phyloP scores from a whole-genome alignment of 805 yeast species.

The Suhomyces faveliae region DNA sequence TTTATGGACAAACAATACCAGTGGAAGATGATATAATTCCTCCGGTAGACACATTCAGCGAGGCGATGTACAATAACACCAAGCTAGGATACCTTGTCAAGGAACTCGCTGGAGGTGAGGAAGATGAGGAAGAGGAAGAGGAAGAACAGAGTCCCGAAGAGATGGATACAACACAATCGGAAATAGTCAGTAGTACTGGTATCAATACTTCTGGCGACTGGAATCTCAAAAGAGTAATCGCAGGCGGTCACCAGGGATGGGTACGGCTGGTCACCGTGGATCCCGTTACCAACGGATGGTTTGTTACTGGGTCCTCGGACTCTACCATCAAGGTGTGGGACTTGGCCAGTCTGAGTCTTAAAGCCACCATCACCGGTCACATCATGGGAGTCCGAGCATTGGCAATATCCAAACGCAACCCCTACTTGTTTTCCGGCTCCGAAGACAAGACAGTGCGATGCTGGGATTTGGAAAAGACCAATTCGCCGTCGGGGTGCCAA shows the following conservation, averaged over 20 bases:
- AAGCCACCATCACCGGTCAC: constrained; percentile 84
- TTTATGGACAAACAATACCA: not conserved
- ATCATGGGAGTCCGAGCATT: constrained; percentile 83
- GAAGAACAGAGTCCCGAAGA: not conserved
- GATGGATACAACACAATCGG: too few relatives aligned
- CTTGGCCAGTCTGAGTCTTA: constrained; percentile 64
- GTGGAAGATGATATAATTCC: constrained; percentile 15
- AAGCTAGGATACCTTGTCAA: constrained; percentile 25
- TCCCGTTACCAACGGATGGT: constrained; percentile 81
- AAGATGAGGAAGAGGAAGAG: not conserved
- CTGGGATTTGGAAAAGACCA: constrained; percentile 92
- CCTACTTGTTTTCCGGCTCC: constrained; percentile 87
- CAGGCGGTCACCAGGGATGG: constrained; percentile 91
- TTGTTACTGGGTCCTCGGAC: constrained; percentile 89
- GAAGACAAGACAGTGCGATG: constrained; percentile 92
- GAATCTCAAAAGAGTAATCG: constrained; percentile 69
- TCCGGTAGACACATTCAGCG: constrained; percentile 30
- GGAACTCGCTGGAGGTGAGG: constrained; percentile 2
- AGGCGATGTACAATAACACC: constrained; percentile 28
- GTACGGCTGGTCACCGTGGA: constrained; percentile 79
- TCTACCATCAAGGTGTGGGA: constrained; percentile 92
- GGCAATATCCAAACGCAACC: constrained; percentile 69
- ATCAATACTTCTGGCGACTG: constrained; percentile 38
- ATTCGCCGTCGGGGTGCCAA: constrained; percentile 47
- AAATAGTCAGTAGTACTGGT: too few relatives aligned